Evolutionary conservation across 2,329 filamentous ascomycete genomes (phyloP).

Genomic region (Fusarium sp.): DNA sequence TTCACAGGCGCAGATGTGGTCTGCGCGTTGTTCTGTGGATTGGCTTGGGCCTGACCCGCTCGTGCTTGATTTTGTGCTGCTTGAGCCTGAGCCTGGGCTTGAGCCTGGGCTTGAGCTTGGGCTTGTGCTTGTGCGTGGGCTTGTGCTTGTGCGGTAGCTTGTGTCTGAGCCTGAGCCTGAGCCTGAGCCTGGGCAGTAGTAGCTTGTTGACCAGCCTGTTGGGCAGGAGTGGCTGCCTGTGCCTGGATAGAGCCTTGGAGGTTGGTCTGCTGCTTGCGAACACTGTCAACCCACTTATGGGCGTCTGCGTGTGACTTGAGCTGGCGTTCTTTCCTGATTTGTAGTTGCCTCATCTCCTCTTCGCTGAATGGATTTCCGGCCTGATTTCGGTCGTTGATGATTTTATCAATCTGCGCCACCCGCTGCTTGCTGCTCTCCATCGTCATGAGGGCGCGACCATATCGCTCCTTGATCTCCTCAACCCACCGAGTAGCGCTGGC

Average conservation of each 20-base stretch:
- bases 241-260: constrained; percentile 45
- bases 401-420: constrained; percentile 56
- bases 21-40: constrained; percentile 46
- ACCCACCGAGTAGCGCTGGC: constrained; percentile 62
- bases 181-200: constrained; percentile 16
- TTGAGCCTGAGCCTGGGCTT: constrained; percentile 30
- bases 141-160: constrained; percentile 31
- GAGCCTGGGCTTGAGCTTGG: constrained; percentile 25
- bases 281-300: constrained; percentile 59
- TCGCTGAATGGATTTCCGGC: constrained; percentile 58
- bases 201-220: constrained; percentile 31
- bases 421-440: constrained; percentile 61
- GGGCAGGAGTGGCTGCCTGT: constrained; percentile 40
- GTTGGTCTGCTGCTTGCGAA: constrained; percentile 59
- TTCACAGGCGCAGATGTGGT: constrained; percentile 54
- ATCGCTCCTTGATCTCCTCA: constrained; percentile 59
- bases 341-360: constrained; percentile 60
- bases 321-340: constrained; percentile 57
- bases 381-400: constrained; percentile 55
- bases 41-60: constrained; percentile 38
- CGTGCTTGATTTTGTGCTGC: constrained; percentile 32
- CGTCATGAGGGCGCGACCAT: constrained; percentile 59
- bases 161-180: constrained; percentile 24
- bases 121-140: constrained; percentile 29
- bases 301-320: constrained; percentile 61